Base-by-base conservation (phyloP, 2,329 filamentous ascomycete genomes). In the Tolypocladium cylindrosporum region DNA sequence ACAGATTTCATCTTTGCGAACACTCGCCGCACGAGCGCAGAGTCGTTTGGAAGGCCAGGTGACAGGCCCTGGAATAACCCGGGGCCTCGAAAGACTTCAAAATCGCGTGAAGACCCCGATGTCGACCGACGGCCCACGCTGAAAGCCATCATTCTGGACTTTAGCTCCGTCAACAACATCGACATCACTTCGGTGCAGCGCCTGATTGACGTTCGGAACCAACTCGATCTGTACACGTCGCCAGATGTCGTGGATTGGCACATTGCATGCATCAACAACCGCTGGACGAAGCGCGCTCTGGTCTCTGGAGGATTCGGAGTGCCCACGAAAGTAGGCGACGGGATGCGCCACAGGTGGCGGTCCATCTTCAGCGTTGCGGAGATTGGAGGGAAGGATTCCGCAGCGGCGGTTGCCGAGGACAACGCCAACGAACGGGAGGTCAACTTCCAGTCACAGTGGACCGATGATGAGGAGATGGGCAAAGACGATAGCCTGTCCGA, bases 1-100 rank as follows among this genome's bases (percentile, higher is more conserved):
- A 83, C 85, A 2, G 74, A 80, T 2, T 83, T 85, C 64, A 84
- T 96, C 53, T 87, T 88, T 63, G 71, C 78, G 50, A 75, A 86
- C 60, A 96, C 92, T 2, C 85, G 88, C 42, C 87, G 90, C 39
- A 96, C 90, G 1, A 90, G 89, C 62, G 77, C 85, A 0, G 77
- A 88, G 58, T 76, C 80, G 1, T 96, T 86, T 66, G 72, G 77
- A 5, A 79, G 80, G 3, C 79, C 77, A 2, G 89, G 89, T 31
- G 93, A 99, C 69, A 83, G 92, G 9, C 92, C 94, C 1, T 97
- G 94, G 94, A 97, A 97, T 67, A 90, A 97, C 68, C 90, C 93
- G 0, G 91, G 91, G 55, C 89, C 90, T 59, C 63, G 67, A 24
- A 68, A 67, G 54, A 65, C 70, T 11, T 80, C 82, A 40, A 82